Evolutionary conservation across 2,329 filamentous ascomycete species (phyloP), one percentile per base, ranked within the genome.

Genomic region (Fusarium sp.): DNA sequence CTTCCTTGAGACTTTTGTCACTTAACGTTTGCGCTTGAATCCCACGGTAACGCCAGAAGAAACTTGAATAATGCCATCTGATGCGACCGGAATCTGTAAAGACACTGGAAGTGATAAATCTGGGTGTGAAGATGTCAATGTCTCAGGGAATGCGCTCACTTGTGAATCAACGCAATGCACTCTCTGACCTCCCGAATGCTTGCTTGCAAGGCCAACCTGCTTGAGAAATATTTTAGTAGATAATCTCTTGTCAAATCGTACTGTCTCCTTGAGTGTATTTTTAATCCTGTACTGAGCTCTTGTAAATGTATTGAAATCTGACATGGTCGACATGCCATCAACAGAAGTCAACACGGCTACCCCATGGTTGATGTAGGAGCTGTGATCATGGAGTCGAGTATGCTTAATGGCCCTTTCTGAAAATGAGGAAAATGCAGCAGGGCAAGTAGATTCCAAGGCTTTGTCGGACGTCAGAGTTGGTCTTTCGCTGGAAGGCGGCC

Each of bases 11-110:
- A 56, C 12, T 49, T 36, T 41, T 49, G 35, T 59, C 29, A 22
- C 55, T 56, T 36, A 33, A 33, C 31, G 49, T 65, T 65, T 65
- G 44, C 56, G 56, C 42, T 65, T 65, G 29, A 27, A 29, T 65
- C 56, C 62, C 35, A 20, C 45, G 25, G 25, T 33, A 53, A 38
- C 46, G 22, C 61, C 38, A 49, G 29, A 6, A 31, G 31, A 29
- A 50, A 33, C 31, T 54, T 36, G 22, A 46, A 15, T 18, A 20
- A 27, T 17, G 52, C 29, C 29, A 42, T 36, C 31, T 35, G 50
- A 55, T 42, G 47, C 29, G 20, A 53, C 35, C 33, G 38, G 38
- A 54, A 20, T 31, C 52, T 17, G 38, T 33, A 54, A 54, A 54
- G 52, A 20, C 52, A 18, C 52, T 27, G 36, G n/a, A 27, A 42